Percentiles rank a stretch among this genome's conserved stretches.
Evolutionary conservation across 176 grass and related monocot genomes (phyloP).

Genomic region (Oryza brachyantha): DNA sequence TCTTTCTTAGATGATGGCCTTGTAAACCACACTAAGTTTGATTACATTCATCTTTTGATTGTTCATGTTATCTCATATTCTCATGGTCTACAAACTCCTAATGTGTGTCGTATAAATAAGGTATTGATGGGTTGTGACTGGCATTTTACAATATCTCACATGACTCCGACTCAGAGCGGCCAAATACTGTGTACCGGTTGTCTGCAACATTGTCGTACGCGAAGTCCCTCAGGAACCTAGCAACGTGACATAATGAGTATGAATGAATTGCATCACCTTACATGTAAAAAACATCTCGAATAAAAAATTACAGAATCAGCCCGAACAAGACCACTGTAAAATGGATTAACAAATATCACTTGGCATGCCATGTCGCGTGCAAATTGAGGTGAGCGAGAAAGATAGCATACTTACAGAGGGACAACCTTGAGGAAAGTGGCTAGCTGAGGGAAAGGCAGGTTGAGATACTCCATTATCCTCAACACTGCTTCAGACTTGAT

Average conservation of each 20-base stretch:
- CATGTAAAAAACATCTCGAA: not conserved
- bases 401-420: slow-evolving; percentile 59
- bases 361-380: not conserved
- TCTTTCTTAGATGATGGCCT: not conserved
- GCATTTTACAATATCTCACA: slow-evolving; percentile 66
- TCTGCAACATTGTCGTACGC: slow-evolving; percentile 76
- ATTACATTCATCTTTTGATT: not conserved
- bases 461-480: slow-evolving; percentile 90
- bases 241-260: not conserved
- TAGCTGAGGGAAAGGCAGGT: slow-evolving; percentile 75
- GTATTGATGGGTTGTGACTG: not conserved
- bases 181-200: slow-evolving; percentile 75
- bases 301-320: not conserved
- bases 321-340: not conserved
- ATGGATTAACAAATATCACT: not conserved
- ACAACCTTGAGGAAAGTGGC: slow-evolving; percentile 59
- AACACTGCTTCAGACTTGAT: slow-evolving; percentile 94
- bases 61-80: not conserved
- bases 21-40: slow-evolving; percentile 1
- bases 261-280: not conserved
- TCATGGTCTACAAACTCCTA: slow-evolving; percentile 5
- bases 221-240: slow-evolving; percentile 81
- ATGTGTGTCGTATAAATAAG: not conserved
- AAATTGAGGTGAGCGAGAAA: not conserved
- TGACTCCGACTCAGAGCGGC: slow-evolving; percentile 65